Evolutionary conservation across 768 basidiomycete genomes (phyloP).

Genomic region (Tylopilus sp.): DNA sequence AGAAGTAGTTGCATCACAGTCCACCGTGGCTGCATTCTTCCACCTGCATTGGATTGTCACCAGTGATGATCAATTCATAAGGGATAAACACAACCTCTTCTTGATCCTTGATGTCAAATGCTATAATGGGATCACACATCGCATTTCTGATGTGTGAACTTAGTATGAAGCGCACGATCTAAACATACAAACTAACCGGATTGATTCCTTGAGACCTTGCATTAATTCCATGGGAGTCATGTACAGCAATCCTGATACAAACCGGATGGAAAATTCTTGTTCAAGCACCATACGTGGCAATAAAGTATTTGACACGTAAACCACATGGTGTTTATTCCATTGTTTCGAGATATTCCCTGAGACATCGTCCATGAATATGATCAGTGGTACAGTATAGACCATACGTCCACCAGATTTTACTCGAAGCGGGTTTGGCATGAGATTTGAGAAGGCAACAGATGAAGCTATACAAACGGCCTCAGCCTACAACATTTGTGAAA

Average conservation of each 20-base stretch:
- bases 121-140: too few relatives aligned
- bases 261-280: slow-evolving; percentile 28
- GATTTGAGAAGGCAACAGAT: background rate
- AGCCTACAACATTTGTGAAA: too few relatives aligned
- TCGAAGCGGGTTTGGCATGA: background rate
- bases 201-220: background rate
- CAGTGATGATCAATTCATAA: background rate
- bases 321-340: slow-evolving; percentile 34
- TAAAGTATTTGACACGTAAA: slow-evolving; percentile 33
- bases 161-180: too few relatives aligned
- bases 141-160: too few relatives aligned
- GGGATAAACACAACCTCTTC: background rate
- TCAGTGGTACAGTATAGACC: slow-evolving; percentile 14
- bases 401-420: background rate
- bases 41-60: background rate
- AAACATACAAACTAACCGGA: background rate
- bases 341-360: slow-evolving; percentile 35
- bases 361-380: slow-evolving; percentile 34
- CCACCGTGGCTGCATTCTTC: background rate
- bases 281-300: slow-evolving; percentile 26
- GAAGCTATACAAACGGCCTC: background rate
- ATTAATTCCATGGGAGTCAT: slow-evolving; percentile 29
- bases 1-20: background rate
- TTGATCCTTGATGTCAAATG: too few relatives aligned
- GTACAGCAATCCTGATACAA: slow-evolving; percentile 33